Evolutionary conservation across 1,284 basidiomycete species (phyloP), one percentile per base, ranked within the genome.

Genomic region (Heimioporus punctisporus): DNA sequence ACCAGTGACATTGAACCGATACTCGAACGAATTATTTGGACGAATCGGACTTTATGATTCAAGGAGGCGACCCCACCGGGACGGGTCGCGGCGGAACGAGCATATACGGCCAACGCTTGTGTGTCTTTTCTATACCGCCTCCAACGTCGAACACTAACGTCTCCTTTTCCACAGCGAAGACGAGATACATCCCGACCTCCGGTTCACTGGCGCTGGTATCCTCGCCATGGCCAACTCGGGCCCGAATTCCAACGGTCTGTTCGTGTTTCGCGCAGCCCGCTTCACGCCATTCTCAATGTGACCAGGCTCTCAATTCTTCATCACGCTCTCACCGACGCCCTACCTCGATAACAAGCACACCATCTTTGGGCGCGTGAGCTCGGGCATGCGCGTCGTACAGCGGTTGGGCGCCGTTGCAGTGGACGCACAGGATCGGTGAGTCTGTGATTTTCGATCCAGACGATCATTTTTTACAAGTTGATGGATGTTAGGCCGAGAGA

Each of bases 1-100:
- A n/a, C n/a, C n/a, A n/a, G n/a, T n/a, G n/a, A n/a, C n/a, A n/a
- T n/a, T n/a, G n/a, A n/a, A n/a, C n/a, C n/a, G n/a, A n/a, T n/a
- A n/a, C n/a, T n/a, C n/a, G n/a, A n/a, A n/a, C n/a, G n/a, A n/a
- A n/a, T n/a, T n/a, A n/a, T n/a, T n/a, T n/a, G n/a, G n/a, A n/a
- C n/a, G n/a, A n/a, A n/a, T n/a, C n/a, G 91, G 93, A 95, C 65
- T 97, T 97, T 68, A 97, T 97, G 95, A 86, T 95, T n/a, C 95
- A 97, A 74, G 86, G 86, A 39, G 95, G 95, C 48, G 95, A 97
- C 69, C 94, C 93, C 7, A 96, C 95, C 14, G 95, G 95, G n/a
- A 97, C 95, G 2, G 95, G 95, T 24, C 79, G 92, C 63, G 95
- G 95, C 25, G 95, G 95, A 42, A 95, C 92, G 15, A 95, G 92